Conservation (phyloP, 2,329 filamentous ascomycete genomes). For the Penicillium thymicola region DNA sequence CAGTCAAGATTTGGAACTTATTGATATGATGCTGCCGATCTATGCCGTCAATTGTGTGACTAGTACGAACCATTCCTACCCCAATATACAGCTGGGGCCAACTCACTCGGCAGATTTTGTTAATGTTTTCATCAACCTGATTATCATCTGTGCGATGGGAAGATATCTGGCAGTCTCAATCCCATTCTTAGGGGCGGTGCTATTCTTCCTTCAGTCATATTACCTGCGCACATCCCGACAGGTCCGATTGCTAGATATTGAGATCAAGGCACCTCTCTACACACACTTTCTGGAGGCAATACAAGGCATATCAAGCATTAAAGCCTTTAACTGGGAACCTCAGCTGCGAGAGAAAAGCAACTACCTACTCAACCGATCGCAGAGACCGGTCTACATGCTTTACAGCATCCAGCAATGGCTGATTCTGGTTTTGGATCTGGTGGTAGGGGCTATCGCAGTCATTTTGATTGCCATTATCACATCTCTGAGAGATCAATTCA, state of each 20-base stretch:
- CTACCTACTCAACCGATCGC: not conserved
- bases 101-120: not conserved
- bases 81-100: not conserved
- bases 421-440: not conserved
- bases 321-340: not conserved
- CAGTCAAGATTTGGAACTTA: constrained; percentile 1
- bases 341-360: not conserved
- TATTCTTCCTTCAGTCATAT: not conserved
- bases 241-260: constrained; percentile 1
- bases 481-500: not conserved
- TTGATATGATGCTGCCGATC: constrained; percentile 4
- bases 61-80: not conserved
- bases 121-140: not conserved
- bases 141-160: not conserved
- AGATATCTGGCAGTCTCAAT: not conserved
- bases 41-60: not conserved
- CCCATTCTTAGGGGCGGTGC: not conserved
- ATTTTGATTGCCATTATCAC: not conserved
- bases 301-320: not conserved
- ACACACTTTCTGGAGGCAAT: not conserved
- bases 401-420: constrained; percentile 2
- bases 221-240: constrained; percentile 1
- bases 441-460: not conserved
- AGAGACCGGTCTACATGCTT: not conserved
- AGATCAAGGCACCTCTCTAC: not conserved